A percentile compares a stretch with the other conserved stretches of the same genome.
phyloP scores from a whole-genome alignment of 2,329 filamentous ascomycete species.

The Penicillium polonicum region DNA sequence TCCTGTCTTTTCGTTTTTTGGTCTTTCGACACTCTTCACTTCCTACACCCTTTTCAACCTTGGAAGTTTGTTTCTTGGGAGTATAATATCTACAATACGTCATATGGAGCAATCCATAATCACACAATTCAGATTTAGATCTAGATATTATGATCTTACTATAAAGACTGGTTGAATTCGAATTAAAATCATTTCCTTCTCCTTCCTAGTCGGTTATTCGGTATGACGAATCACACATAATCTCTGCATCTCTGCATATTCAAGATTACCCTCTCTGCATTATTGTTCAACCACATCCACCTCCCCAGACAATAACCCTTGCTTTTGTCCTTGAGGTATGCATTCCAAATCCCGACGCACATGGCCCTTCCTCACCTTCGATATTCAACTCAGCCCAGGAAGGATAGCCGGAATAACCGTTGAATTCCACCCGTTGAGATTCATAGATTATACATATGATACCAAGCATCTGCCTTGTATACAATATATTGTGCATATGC shows the following conservation, averaged over 20 bases:
- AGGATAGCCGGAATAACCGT: background rate
- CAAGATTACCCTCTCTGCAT: background rate
- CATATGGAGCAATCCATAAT: background rate
- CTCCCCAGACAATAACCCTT: background rate
- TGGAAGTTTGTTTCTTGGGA: background rate
- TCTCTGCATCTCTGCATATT: background rate
- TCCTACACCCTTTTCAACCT: background rate
- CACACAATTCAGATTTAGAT: background rate
- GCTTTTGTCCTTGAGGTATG: background rate
- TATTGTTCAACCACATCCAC: background rate
- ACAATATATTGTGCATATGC: background rate
- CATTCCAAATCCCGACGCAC: background rate
- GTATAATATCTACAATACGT: background rate
- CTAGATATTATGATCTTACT: background rate
- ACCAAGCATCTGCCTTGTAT: background rate
- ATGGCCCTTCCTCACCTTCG: background rate
- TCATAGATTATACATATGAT: background rate
- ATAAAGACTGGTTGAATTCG: background rate
- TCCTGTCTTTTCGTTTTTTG: slow-evolving; percentile 2
- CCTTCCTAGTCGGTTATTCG: background rate
- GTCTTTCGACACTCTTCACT: background rate
- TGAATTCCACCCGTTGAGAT: background rate
- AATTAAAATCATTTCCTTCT: background rate
- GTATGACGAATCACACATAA: background rate
- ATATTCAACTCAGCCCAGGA: background rate